phyloP scores from a whole-genome alignment of 2,329 filamentous ascomycete genomes.

The Venturia asperata region DNA sequence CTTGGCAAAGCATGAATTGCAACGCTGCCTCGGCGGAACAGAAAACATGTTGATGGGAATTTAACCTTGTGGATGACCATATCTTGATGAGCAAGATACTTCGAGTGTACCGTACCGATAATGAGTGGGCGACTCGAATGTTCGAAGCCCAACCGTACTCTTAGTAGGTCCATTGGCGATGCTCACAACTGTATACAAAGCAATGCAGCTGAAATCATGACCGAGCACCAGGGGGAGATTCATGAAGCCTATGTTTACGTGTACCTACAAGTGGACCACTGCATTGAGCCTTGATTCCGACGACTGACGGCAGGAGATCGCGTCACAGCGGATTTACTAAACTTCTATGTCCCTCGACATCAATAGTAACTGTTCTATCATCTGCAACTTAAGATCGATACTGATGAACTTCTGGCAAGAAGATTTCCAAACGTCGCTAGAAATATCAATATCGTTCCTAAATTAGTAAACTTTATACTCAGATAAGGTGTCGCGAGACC shows the following conservation, averaged over 20 bases:
- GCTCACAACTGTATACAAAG: neutral
- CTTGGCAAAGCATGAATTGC: neutral
- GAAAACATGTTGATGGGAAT: neutral
- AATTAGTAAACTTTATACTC: too few relatives aligned
- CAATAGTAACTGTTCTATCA: too few relatives aligned
- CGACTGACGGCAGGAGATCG: neutral
- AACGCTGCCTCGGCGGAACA: neutral
- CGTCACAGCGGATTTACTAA: neutral
- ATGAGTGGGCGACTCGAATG: neutral
- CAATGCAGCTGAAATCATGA: neutral
- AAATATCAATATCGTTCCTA: too few relatives aligned
- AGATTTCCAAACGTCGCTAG: too few relatives aligned
- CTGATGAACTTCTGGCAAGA: too few relatives aligned
- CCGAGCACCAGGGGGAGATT: neutral
- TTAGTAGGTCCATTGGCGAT: too few relatives aligned
- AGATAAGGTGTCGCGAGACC: too few relatives aligned
- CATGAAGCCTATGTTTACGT: neutral
- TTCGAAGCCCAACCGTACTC: neutral
- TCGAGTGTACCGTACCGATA: neutral
- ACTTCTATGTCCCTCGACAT: too few relatives aligned
- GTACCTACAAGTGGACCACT: neutral
- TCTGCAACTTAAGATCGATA: too few relatives aligned
- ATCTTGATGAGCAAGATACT: neutral
- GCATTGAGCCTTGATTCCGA: neutral
- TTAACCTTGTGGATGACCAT: neutral